phyloP scores from a whole-genome alignment of 768 basidiomycete genomes.

The Roridomyces roridus region DNA sequence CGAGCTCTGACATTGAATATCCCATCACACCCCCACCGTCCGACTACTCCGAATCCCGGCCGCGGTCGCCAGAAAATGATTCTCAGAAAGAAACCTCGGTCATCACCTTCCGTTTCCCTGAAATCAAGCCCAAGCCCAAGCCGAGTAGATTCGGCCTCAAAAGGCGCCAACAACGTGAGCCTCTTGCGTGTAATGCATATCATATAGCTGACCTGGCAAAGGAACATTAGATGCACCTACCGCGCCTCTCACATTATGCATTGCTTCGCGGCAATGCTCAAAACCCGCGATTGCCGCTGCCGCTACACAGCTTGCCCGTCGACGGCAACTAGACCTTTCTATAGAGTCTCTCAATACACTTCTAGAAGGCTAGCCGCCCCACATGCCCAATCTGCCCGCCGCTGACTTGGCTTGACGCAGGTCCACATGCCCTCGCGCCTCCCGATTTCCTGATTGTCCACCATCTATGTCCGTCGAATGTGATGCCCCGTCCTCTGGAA shows the following conservation, averaged over 20 bases:
- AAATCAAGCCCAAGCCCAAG: constrained; percentile 2
- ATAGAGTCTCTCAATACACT: constrained; percentile 52
- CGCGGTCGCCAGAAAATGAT: constrained; percentile 56
- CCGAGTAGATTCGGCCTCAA: constrained; percentile 19
- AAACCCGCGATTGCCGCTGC: constrained; percentile 70
- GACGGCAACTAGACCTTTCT: constrained; percentile 43
- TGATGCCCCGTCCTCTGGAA: constrained; percentile 57
- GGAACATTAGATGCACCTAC: constrained; percentile 15
- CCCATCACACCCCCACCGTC: constrained; percentile 82
- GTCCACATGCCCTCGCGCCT: constrained; percentile 59
- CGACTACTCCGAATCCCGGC: constrained; percentile 70
- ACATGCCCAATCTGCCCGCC: neutral
- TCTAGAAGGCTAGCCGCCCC: constrained; percentile 60
- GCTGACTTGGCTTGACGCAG: constrained; percentile 33
- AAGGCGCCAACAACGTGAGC: constrained; percentile 14
- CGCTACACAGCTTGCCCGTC: constrained; percentile 52
- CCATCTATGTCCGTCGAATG: constrained; percentile 47
- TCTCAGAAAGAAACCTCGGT: constrained; percentile 23
- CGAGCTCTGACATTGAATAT: constrained; percentile 67
- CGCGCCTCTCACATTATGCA: constrained; percentile 51
- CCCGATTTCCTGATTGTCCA: constrained; percentile 85
- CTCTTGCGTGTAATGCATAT: neutral
- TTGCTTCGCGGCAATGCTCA: constrained; percentile 64
- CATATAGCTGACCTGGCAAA: too few species aligned
- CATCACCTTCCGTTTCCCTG: constrained; percentile 28